Percentiles rank a stretch among this genome's conserved stretches.
Evolutionary conservation across 176 grass and related monocot genomes (phyloP).

Genomic region (Aegilops sharonensis): DNA sequence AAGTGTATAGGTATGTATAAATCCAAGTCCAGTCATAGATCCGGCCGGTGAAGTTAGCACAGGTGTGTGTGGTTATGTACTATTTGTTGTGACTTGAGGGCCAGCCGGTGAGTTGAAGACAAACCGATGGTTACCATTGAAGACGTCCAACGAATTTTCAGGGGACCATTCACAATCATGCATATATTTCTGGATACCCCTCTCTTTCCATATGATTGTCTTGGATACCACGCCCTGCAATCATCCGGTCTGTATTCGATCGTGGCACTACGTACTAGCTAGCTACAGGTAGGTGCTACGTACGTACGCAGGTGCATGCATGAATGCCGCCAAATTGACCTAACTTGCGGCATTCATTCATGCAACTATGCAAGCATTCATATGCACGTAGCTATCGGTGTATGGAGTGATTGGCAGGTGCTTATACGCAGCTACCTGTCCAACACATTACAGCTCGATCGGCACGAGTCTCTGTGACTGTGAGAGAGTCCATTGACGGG

Average conservation of each 20-base stretch:
- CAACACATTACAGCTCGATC: background rate
- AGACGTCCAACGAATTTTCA: background rate
- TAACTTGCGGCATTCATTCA: background rate
- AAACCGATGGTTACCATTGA: background rate
- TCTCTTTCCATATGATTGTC: background rate
- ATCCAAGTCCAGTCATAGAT: background rate
- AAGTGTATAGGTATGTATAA: too few relatives aligned
- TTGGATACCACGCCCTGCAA: background rate
- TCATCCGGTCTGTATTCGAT: background rate
- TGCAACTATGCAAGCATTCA: background rate
- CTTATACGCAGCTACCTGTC: background rate
- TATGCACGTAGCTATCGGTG: background rate
- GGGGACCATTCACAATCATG: background rate
- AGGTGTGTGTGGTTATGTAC: background rate
- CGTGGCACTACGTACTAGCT: background rate
- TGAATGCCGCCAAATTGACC: conserved; percentile 3
- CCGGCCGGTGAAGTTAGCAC: background rate
- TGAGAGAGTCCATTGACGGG: background rate
- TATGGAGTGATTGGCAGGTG: conserved; percentile 2
- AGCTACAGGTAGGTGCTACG: background rate
- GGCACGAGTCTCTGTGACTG: background rate
- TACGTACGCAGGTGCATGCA: background rate
- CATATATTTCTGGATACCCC: background rate
- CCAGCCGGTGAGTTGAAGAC: background rate
- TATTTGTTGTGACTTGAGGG: background rate